Evolutionary conservation across 2,329 filamentous ascomycete species (phyloP), one percentile per base, ranked within the genome.

Genomic region (Aureobasidium leucospermi): DNA sequence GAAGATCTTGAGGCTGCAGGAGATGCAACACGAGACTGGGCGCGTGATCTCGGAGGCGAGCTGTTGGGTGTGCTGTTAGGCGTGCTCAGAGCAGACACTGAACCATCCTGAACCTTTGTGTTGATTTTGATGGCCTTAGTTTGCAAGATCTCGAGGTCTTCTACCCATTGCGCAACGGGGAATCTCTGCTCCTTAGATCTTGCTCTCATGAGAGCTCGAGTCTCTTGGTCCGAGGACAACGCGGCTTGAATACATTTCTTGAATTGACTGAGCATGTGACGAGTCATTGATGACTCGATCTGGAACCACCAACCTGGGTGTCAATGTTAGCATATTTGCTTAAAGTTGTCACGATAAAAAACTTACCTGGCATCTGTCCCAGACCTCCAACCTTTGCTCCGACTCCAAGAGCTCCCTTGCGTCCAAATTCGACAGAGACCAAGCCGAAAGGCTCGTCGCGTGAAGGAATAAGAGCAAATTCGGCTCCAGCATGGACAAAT

Each of bases 391-490:
- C 85, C 58, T 83, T 78, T 38, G 84, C 82, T 48, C 85, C 85
- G 59, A 87, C 83, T 64, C 85, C 85, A 43, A 87, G 76, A n/a
- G 85, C 85, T 65, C 85, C 85, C 68, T 87, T 87, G 28, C 85
- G 78, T 60, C 85, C 85, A 63, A 87, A 87, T 66, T 87, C 85
- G 46, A 87, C 85, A 29, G 85, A 85, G 4, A 88, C 85, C 32
- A 87, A 74, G 48, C 85, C 85, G 64, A 87, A 88, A 0, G 85
- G 85, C 69, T 88, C 85, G 67, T 88, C 85, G 65, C 85, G 79
- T 15, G 83, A 86, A 13, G 85, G 85, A 62, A 88, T 87, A 23
- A 87, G 74, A 9, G 84, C 84, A 63, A 87, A 87, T 55, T 88
- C 85, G 11, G 85, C 84, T 28, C 85, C 85, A 47, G 79, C 83